Evolutionary conservation across 306 rosid species (phyloP).

Genomic region (Sindora glabra): DNA sequence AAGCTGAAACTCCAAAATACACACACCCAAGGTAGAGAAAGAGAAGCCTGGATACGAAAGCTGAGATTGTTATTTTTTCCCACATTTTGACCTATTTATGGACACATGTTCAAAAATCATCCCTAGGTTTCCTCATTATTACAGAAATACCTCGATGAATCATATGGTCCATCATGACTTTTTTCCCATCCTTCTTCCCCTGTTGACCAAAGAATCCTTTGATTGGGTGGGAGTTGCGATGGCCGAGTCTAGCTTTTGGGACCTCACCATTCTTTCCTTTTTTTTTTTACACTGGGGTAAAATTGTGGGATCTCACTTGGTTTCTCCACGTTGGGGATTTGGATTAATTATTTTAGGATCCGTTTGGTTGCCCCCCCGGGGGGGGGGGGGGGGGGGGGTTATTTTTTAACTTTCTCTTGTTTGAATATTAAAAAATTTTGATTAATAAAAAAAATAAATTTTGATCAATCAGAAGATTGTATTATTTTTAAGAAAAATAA

Average conservation of each 20-base stretch:
- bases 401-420: too few relatives aligned
- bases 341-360: too few relatives aligned
- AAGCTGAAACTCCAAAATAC: not conserved
- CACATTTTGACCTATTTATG: constrained; percentile 30
- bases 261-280: too few relatives aligned
- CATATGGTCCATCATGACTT: constrained; percentile 11
- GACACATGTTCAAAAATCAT: constrained; percentile 3
- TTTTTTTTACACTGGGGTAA: too few relatives aligned
- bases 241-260: not conserved
- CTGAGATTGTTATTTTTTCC: constrained; percentile 11
- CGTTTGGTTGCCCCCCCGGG: too few relatives aligned
- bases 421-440: too few relatives aligned
- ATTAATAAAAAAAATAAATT: too few relatives aligned
- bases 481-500: too few relatives aligned
- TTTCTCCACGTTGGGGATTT: too few relatives aligned
- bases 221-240: not conserved
- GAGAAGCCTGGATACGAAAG: not conserved
- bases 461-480: too few relatives aligned
- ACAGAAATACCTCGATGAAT: constrained; percentile 23
- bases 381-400: too few relatives aligned
- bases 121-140: constrained; percentile 23
- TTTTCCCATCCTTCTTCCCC: not conserved
- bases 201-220: constrained; percentile 22
- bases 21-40: not conserved
- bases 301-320: too few relatives aligned